Evolutionary conservation across 2,329 filamentous ascomycete genomes (phyloP), one percentile per base, ranked within the genome.

Genomic region (Aspergillus nomiae): DNA sequence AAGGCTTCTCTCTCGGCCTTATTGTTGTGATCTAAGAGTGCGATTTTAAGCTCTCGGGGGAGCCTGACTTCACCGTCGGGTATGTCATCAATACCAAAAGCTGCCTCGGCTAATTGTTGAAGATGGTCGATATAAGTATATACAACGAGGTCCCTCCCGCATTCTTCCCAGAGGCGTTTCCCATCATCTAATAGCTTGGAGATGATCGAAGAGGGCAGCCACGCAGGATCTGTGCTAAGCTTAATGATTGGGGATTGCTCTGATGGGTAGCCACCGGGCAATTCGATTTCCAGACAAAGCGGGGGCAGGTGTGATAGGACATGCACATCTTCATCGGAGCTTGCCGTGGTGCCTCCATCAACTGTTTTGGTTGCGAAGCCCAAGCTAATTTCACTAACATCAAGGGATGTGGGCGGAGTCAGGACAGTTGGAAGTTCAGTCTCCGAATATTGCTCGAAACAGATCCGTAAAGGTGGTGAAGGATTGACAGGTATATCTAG

Each of bases 1-100:
- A 97, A 98, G 0, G 88, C 87, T 26, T 87, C 86, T 60, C 87
- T 86, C 72, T 90, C 90, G 8, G 90, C 88, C 65, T 89, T 89
- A 63, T 87, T 88, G 72, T 97, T 91, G 70, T 91, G 92, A 67
- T 93, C 90, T 50, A 97, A 77, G 16, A 97, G 82, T 6, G 88
- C 85, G 21, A 92, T 86, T 77, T 92, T 91, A 60, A 86, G 67
- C 4, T 81, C 76, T 7, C 77, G 75, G 0, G 84, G 74, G 16
- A 89, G 74, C 28, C 76, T 76, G n/a, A 87, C 71, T 65, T 80
- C 78, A 3, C 76, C 77, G 30, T 78, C 75, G 0, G 73, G 61
- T 3, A 71, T 69, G 51, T 80, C 73, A 8, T 74, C 72, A 14
- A 87, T 74, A 30, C 81, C 84, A 70, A 88, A 89, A 1, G 81